Percentiles rank a stretch among this genome's conserved stretches.
These are phyloP conservation scores for Aspergillus calidoustus DNA, from an alignment of 2,329 filamentous ascomycete species.

Conservation along the genomic window DNA sequence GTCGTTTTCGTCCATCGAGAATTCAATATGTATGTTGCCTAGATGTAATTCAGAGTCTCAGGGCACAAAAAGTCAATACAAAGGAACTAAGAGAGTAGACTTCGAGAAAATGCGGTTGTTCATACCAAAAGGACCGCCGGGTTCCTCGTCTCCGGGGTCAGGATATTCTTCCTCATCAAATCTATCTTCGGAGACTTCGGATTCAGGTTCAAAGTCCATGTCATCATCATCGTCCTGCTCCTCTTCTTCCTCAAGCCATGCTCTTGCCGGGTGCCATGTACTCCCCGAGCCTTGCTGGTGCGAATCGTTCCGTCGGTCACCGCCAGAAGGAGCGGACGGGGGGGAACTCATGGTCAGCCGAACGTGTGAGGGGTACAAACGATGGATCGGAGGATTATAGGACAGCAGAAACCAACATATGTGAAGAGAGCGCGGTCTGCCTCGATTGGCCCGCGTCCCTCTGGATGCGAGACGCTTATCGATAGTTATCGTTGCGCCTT, in stretches of 20 bases:
- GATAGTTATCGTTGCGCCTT: not conserved
- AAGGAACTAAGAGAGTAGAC: not conserved
- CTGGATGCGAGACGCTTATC: not conserved
- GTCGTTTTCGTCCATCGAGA: constrained; percentile 32
- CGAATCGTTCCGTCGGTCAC: constrained; percentile 26
- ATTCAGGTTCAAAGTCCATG: constrained; percentile 55
- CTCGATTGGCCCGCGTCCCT: constrained; percentile 15
- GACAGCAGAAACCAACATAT: constrained; percentile 8
- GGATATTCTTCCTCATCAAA: constrained; percentile 37
- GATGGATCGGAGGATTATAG: constrained; percentile 12
- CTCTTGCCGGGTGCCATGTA: constrained; percentile 42
- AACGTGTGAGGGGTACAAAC: constrained; percentile 13
- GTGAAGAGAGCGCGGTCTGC: constrained; percentile 1
- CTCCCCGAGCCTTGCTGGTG: constrained; percentile 29
- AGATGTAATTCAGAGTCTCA: constrained; percentile 25
- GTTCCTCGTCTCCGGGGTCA: constrained; percentile 36
- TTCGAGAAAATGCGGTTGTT: not conserved
- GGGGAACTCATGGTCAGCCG: constrained; percentile 36
- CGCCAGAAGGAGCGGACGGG: constrained; percentile 30
- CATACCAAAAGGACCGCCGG: constrained; percentile 26
- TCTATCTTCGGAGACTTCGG: constrained; percentile 41
- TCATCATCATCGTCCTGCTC: constrained; percentile 52
- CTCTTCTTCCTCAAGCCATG: constrained; percentile 47
- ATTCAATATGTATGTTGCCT: constrained; percentile 36
- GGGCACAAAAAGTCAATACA: not conserved